Conservation (phyloP, 2,329 filamentous ascomycete species). For the Pyrenochaeta sp. region DNA sequence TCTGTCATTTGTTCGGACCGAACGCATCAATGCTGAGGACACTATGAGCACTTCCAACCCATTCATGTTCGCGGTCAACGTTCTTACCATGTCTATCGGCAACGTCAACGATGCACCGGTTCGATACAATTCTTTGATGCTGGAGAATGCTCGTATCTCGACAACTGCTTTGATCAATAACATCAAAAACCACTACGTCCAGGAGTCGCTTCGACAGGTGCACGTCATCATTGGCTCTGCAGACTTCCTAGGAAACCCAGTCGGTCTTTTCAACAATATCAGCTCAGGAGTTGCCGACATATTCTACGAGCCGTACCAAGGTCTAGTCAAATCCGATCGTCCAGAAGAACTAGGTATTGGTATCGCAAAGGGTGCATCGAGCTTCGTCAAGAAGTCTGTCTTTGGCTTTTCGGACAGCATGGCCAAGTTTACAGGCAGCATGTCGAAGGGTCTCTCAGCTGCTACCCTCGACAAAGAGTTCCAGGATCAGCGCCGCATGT, state of each 20-base stretch:
- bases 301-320: conserved; percentile 99
- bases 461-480: conserved; percentile 98
- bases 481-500: conserved; percentile 94
- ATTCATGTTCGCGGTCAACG: conserved; percentile 98
- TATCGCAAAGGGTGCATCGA: conserved; percentile 95
- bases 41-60: conserved; percentile 88
- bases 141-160: conserved; percentile 95
- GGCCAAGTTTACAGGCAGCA: conserved; percentile 95
- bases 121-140: conserved; percentile 88
- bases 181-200: conserved; percentile 93
- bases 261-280: conserved; percentile 97
- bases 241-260: conserved; percentile 96
- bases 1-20: conserved; percentile 94
- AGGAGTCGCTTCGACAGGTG: conserved; percentile 93
- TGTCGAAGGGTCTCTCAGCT: conserved; percentile 94
- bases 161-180: conserved; percentile 83
- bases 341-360: conserved; percentile 95
- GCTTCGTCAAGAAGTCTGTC: conserved; percentile 98
- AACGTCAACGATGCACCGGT: conserved; percentile 99
- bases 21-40: conserved; percentile 95
- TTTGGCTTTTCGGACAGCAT: conserved; percentile 98
- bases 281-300: conserved; percentile 97
- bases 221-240: conserved; percentile 97
- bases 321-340: conserved; percentile 92
- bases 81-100: conserved; percentile 98